Conservation (phyloP, 176 grass and related monocot species). For the Oryza glumipatula region DNA sequence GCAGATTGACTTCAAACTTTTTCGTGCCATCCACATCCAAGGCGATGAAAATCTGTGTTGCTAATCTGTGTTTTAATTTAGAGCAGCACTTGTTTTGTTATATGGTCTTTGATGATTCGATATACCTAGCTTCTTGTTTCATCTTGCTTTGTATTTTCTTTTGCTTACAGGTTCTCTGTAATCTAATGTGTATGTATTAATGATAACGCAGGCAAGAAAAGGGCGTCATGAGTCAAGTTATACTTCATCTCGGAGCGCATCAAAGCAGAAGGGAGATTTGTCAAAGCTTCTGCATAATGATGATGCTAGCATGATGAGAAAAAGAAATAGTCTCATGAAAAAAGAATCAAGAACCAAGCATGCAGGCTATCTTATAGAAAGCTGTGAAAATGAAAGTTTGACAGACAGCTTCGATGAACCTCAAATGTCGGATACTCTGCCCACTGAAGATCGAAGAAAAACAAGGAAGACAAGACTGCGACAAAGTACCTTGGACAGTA, state of each 20-base stretch:
- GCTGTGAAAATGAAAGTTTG: slow-evolving; percentile 33
- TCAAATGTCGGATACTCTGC: slow-evolving; percentile 15
- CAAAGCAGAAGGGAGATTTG: slow-evolving; percentile 57
- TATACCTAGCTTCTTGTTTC: slow-evolving; percentile 10
- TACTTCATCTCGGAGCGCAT: slow-evolving; percentile 38
- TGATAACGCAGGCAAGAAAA: slow-evolving; percentile 45
- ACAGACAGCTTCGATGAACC: slow-evolving; percentile 32
- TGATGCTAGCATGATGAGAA: slow-evolving; percentile 25
- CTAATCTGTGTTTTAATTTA: neutral
- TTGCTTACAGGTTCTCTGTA: neutral
- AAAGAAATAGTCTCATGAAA: slow-evolving; percentile 47
- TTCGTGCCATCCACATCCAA: neutral
- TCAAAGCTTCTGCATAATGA: slow-evolving; percentile 33
- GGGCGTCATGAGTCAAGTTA: slow-evolving; percentile 30
- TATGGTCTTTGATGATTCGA: slow-evolving; percentile 33
- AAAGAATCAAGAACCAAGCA: slow-evolving; percentile 43
- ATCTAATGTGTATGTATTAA: slow-evolving; percentile 29
- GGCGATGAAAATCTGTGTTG: neutral
- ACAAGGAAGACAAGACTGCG: slow-evolving; percentile 13
- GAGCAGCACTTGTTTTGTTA: neutral
- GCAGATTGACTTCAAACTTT: neutral
- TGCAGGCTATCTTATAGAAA: slow-evolving; percentile 40
- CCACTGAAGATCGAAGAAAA: slow-evolving; percentile 34
- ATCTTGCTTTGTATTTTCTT: slow-evolving; percentile 4
- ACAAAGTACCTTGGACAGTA: slow-evolving; percentile 26